Percentiles rank a stretch among this genome's conserved stretches.
These are phyloP conservation scores for Nyssa sinensis DNA, from an alignment of 148 eudicot species.

Conservation along the genomic window DNA sequence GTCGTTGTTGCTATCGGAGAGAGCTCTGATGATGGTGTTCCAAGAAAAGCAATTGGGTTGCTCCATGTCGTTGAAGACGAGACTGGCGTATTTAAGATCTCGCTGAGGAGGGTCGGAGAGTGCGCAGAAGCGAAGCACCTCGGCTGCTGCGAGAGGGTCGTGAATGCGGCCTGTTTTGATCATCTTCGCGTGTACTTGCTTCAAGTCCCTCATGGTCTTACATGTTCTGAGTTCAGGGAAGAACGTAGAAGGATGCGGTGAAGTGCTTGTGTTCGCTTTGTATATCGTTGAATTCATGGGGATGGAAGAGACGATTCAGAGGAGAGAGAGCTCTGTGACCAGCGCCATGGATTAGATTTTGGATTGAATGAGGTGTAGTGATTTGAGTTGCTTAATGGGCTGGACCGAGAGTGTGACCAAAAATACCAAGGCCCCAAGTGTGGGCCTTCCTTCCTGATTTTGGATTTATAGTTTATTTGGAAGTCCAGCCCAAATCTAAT, in stretches of 20 bases:
- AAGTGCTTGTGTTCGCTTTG: background rate
- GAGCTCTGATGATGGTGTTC: slow-evolving; percentile 50
- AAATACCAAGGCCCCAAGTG: no score
- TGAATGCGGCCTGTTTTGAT: slow-evolving; percentile 57
- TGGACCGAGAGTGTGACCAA: no score
- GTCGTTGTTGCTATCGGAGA: slow-evolving; percentile 24
- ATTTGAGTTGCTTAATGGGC: background rate
- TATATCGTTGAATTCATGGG: slow-evolving; percentile 18
- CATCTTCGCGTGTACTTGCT: slow-evolving; percentile 57
- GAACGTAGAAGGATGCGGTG: slow-evolving; percentile 17
- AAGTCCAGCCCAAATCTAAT: no score
- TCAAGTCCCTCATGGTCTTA: slow-evolving; percentile 34
- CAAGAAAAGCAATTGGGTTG: slow-evolving; percentile 46
- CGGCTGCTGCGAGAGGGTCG: slow-evolving; percentile 52
- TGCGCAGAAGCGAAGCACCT: slow-evolving; percentile 44
- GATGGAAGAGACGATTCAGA: background rate
- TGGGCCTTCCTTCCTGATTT: no score
- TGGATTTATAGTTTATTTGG: no score
- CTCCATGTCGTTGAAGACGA: slow-evolving; percentile 26
- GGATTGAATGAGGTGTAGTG: background rate
- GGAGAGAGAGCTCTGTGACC: background rate
- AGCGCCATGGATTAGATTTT: background rate
- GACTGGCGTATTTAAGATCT: slow-evolving; percentile 34
- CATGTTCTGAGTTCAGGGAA: slow-evolving; percentile 40
- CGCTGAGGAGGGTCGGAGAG: slow-evolving; percentile 22